A percentile compares a stretch with the other conserved stretches of the same genome.
These are phyloP conservation scores for Dacryopinax primogenitus DNA, from an alignment of 768 basidiomycete species.

Conservation along the genomic window DNA sequence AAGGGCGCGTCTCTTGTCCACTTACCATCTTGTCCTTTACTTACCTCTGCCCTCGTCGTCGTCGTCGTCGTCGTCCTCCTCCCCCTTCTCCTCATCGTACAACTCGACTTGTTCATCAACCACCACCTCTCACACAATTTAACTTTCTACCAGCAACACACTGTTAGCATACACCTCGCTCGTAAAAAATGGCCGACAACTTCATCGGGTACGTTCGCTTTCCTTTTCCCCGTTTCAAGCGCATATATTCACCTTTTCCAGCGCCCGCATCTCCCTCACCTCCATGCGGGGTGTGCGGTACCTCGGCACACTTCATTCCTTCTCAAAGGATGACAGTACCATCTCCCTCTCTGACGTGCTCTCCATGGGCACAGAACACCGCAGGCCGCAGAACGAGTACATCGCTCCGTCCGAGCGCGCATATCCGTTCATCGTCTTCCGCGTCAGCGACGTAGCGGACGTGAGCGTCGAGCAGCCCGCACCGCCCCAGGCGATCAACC, in stretches of 20 bases:
- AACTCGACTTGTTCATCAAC: background rate
- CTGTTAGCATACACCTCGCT: background rate
- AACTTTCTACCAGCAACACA: background rate
- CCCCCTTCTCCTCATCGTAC: background rate
- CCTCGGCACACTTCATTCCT: constrained; percentile 73
- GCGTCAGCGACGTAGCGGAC: constrained; percentile 80
- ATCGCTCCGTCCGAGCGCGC: constrained; percentile 74
- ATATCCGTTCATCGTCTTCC: constrained; percentile 83
- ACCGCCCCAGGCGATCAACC: constrained; percentile 35
- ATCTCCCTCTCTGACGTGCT: constrained; percentile 82
- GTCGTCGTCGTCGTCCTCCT: background rate
- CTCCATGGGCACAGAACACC: constrained; percentile 72
- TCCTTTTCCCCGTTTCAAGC: background rate
- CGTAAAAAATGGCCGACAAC: constrained; percentile 57
- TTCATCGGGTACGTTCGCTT: constrained; percentile 49
- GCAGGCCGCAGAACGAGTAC: constrained; percentile 51
- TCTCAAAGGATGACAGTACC: constrained; percentile 72
- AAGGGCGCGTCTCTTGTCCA: too few relatives aligned
- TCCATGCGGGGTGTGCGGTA: constrained; percentile 87
- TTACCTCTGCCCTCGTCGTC: background rate
- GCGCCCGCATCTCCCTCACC: constrained; percentile 56
- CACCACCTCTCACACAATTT: background rate
- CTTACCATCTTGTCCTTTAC: background rate
- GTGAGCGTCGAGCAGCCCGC: constrained; percentile 65
- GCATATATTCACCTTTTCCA: constrained; percentile 4